Conservation (phyloP, 345 rosid species). For the Chamaenerion angustifolium region DNA sequence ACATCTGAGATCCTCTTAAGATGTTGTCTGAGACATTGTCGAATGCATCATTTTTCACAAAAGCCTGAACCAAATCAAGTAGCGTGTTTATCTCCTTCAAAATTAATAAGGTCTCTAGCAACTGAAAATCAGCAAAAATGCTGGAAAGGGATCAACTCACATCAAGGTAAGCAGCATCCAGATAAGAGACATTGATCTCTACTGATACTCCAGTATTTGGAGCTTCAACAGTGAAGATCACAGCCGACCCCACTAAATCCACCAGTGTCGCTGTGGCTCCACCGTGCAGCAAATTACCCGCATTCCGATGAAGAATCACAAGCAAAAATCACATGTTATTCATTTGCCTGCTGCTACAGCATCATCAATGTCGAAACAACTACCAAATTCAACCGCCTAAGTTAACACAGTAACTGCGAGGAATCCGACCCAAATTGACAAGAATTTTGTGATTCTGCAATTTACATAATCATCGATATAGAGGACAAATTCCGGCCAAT, state of each 20-base stretch:
- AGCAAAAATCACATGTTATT: not conserved
- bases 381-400: not conserved
- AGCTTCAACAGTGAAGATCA: slow-evolving; percentile 38
- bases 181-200: slow-evolving; percentile 73
- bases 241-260: slow-evolving; percentile 81
- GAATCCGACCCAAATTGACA: not conserved
- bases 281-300: slow-evolving; percentile 83
- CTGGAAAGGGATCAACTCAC: slow-evolving; percentile 17
- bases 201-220: slow-evolving; percentile 52
- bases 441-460: no score
- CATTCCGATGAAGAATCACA: slow-evolving; percentile 28
- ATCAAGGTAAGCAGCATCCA: slow-evolving; percentile 74
- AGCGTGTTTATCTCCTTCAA: slow-evolving; percentile 56
- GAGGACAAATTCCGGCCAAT: not conserved
- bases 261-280: slow-evolving; percentile 89
- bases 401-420: not conserved
- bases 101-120: no score
- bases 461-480: no score
- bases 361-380: not conserved
- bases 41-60: slow-evolving; percentile 78
- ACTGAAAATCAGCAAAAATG: not conserved
- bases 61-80: slow-evolving; percentile 79
- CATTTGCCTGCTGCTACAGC: no score
- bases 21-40: slow-evolving; percentile 89
- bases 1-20: slow-evolving; percentile 78